Conservation (phyloP, 257 asterid species). For the Anisodus acutangulus region DNA sequence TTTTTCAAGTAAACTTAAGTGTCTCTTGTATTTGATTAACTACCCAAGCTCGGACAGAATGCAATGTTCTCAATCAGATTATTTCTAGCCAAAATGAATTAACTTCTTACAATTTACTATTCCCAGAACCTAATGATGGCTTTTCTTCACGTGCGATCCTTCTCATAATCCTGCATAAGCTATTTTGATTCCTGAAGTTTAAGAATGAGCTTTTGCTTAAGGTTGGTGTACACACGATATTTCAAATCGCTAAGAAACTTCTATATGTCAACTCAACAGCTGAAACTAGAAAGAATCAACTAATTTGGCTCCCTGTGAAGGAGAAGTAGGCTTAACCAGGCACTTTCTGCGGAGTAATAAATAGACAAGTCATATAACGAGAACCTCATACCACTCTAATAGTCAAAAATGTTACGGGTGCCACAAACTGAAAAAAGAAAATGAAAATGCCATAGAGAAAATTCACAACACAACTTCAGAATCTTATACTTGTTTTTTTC, state of each 20-base stretch:
- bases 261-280: neutral
- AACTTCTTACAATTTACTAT: neutral
- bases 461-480: constrained; percentile 12
- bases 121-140: neutral
- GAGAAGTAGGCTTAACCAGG: constrained; percentile 9
- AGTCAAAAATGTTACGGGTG: neutral
- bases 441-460: neutral
- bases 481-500: neutral
- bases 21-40: neutral
- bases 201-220: neutral
- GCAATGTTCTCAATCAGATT: neutral
- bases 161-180: constrained; percentile 17
- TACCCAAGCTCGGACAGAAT: neutral
- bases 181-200: neutral
- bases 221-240: neutral
- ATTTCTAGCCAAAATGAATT: neutral
- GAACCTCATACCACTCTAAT: neutral
- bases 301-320: neutral
- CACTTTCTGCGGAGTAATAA: neutral
- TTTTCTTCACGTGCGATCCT: constrained; percentile 1
- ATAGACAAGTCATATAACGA: neutral
- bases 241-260: neutral
- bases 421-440: neutral
- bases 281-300: constrained; percentile 1
- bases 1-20: neutral